Conservation (phyloP, 257 asterid species). For the Primulina huaijiensis region DNA sequence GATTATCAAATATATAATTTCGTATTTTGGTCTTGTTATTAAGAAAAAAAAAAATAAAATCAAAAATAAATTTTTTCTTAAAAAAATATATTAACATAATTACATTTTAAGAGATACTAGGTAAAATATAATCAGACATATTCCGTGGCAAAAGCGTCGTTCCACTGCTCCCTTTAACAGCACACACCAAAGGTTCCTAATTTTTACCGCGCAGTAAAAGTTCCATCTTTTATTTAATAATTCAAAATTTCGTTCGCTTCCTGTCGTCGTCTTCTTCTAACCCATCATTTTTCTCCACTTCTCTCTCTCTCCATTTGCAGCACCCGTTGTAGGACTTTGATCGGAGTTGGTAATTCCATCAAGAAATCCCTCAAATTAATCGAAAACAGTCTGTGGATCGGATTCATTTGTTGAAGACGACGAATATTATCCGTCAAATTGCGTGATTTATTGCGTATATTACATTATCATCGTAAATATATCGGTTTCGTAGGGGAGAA, state of each 20-base stretch:
- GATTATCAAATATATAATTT: too few relatives aligned
- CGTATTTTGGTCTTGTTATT: too few relatives aligned
- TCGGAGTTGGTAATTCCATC: background rate
- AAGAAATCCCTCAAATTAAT: slow-evolving; percentile 17
- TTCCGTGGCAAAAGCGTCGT: slow-evolving; percentile 10
- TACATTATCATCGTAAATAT: background rate
- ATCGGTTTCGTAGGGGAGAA: background rate
- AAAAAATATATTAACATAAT: too few relatives aligned
- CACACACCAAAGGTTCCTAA: slow-evolving; percentile 1
- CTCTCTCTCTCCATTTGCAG: slow-evolving; percentile 5
- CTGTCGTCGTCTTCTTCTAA: slow-evolving; percentile 3
- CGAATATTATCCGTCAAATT: background rate
- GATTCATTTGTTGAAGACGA: slow-evolving; percentile 12
- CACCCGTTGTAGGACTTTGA: background rate
- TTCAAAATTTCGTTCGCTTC: background rate
- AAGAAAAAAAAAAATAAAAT: too few relatives aligned
- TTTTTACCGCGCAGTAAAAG: background rate
- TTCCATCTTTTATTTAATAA: slow-evolving; percentile 2
- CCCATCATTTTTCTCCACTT: slow-evolving; percentile 8
- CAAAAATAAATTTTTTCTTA: too few relatives aligned
- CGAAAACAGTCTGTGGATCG: slow-evolving; percentile 21
- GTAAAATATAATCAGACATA: too few relatives aligned
- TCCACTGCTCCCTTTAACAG: background rate
- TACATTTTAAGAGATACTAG: too few relatives aligned
- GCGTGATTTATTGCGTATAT: background rate